A percentile compares a stretch with the other conserved stretches of the same genome.
These are phyloP conservation scores for Apiospora pterosperma DNA, from an alignment of 2,329 filamentous ascomycete species.

Conservation along the genomic window DNA sequence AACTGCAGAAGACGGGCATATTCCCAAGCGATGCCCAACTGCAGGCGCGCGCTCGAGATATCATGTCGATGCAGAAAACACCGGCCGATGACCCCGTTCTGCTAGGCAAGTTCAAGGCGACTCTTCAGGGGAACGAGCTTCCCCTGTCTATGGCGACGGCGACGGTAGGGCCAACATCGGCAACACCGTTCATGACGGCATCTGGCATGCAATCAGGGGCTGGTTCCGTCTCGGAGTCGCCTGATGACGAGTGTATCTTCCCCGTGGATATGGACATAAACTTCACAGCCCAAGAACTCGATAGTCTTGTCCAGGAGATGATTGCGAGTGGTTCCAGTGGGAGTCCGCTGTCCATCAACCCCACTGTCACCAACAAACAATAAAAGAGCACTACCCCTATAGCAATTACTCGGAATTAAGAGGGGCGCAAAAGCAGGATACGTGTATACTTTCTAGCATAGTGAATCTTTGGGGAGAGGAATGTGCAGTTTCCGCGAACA, in stretches of 20 bases:
- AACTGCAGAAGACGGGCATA: constrained; percentile 32
- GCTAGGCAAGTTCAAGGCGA: constrained; percentile 46
- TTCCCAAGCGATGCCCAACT: constrained; percentile 49
- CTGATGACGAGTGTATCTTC: not conserved
- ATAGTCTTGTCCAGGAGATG: constrained; percentile 4
- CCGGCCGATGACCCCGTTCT: constrained; percentile 52
- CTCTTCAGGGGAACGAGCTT: not conserved
- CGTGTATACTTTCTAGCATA: too few relatives aligned
- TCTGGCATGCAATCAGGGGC: not conserved
- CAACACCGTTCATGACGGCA: not conserved
- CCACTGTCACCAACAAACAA: not conserved
- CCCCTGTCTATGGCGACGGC: not conserved
- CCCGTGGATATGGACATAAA: not conserved
- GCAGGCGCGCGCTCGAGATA: constrained; percentile 42
- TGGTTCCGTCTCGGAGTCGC: not conserved
- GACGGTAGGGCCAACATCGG: not conserved
- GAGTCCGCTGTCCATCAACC: not conserved
- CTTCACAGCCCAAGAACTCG: constrained; percentile 4
- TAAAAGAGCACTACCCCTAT: too few relatives aligned
- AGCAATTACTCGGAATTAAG: too few relatives aligned
- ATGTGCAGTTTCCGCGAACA: too few relatives aligned
- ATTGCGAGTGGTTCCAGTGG: not conserved
- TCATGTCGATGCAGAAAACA: constrained; percentile 43
- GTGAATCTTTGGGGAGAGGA: too few relatives aligned
- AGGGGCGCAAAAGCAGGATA: too few relatives aligned